These are phyloP conservation scores for Gastrodia elata DNA, from an alignment of 106 monocot species.

Conservation along the genomic window DNA sequence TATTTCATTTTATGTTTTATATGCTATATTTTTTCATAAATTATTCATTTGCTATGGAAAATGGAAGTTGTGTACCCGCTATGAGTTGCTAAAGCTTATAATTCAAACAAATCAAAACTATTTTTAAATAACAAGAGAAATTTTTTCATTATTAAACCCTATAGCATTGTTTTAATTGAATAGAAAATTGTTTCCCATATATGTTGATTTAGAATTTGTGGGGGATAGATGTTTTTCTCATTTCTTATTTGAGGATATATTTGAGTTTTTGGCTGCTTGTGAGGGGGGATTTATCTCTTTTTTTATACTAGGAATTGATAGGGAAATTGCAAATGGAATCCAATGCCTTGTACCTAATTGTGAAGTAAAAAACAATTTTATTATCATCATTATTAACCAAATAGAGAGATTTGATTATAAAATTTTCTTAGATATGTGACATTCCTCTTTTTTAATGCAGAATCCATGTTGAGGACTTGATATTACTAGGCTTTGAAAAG, in stretches of 20 bases:
- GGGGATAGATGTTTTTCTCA: background rate
- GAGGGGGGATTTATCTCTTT: background rate
- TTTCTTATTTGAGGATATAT: background rate
- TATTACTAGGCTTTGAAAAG: conserved; percentile 54
- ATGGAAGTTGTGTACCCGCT: background rate
- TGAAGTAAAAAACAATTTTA: no score
- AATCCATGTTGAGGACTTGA: conserved; percentile 55
- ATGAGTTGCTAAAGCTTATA: background rate
- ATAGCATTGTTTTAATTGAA: background rate
- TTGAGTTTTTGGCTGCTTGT: background rate
- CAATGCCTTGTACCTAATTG: no score
- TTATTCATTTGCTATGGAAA: background rate
- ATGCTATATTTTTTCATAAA: background rate
- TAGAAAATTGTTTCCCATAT: background rate
- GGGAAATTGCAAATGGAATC: background rate
- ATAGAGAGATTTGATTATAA: background rate
- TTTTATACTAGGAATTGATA: background rate
- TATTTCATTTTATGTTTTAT: background rate
- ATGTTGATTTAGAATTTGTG: background rate
- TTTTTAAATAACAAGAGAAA: background rate
- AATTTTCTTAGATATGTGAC: background rate
- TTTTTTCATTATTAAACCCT: background rate
- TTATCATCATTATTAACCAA: background rate
- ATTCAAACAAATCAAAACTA: background rate
- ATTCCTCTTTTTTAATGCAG: conserved; percentile 19